Evolutionary conservation across 352 stramenopile genomes (phyloP).

Genomic region (Aphanomyces astaci): DNA sequence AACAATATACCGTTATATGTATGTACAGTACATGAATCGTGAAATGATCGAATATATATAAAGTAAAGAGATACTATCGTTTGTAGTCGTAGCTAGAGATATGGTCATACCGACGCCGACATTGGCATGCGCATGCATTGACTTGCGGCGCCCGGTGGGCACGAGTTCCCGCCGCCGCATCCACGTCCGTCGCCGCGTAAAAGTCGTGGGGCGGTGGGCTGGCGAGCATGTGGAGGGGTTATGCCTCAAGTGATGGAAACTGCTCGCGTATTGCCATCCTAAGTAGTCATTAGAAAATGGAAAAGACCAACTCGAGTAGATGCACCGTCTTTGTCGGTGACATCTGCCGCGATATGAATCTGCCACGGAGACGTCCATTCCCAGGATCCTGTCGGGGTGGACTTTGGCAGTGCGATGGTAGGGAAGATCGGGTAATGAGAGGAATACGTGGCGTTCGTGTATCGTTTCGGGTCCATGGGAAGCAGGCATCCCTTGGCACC

Average conservation of each 20-base stretch:
- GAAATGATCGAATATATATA: too few species aligned
- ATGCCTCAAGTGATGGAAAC: constrained; percentile 47
- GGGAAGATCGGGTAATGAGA: constrained; percentile 44
- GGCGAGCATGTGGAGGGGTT: not conserved
- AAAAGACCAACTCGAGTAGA: not conserved
- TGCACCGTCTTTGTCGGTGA: constrained; percentile 18
- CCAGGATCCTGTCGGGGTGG: constrained; percentile 29
- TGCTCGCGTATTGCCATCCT: constrained; percentile 58
- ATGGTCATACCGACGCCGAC: not conserved
- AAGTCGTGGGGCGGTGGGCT: constrained; percentile 9
- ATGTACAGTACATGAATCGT: too few species aligned
- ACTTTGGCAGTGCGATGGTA: constrained; percentile 37
- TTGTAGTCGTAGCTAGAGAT: too few species aligned
- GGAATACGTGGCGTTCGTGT: constrained; percentile 33
- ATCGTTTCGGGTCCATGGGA: constrained; percentile 61
- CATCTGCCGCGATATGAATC: constrained; percentile 27
- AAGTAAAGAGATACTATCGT: too few species aligned
- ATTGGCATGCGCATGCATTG: not conserved
- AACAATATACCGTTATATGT: too few species aligned
- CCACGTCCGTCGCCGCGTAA: constrained; percentile 49
- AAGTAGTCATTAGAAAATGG: not conserved
- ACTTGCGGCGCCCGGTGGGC: not conserved
- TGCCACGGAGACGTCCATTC: constrained; percentile 73
- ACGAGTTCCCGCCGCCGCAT: constrained; percentile 27
- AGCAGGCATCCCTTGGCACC: constrained; percentile 62